Evolutionary conservation across 331 rosid species (phyloP).

Genomic region (Pyracantha coccinea): DNA sequence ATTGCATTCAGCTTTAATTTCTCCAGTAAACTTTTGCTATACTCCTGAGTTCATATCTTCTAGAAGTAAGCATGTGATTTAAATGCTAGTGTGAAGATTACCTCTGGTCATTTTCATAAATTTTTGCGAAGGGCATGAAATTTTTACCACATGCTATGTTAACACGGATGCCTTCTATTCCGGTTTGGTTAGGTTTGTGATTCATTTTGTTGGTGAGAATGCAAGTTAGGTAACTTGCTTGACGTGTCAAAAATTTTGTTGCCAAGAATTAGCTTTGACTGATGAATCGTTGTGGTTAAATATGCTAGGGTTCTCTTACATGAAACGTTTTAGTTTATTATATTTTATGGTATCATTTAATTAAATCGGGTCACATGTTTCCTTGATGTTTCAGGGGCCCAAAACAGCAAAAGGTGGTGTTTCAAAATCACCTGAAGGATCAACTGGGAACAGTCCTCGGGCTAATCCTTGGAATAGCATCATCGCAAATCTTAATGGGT

Average conservation of each 20-base stretch:
- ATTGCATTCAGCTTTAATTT: background rate
- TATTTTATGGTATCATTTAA: background rate
- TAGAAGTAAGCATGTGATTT: background rate
- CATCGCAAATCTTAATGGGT: slow-evolving; percentile 44
- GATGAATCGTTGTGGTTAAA: background rate
- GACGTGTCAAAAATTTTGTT: background rate
- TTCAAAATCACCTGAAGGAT: slow-evolving; percentile 29
- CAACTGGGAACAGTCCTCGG: slow-evolving; percentile 25
- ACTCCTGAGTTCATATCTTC: background rate
- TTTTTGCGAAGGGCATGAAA: background rate
- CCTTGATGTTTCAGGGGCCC: slow-evolving; percentile 53
- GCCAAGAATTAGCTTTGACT: background rate
- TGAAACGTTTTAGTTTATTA: slow-evolving; percentile 6
- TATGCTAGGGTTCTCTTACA: background rate
- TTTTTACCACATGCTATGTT: background rate
- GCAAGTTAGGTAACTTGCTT: background rate
- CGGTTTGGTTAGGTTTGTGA: background rate
- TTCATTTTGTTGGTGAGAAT: background rate
- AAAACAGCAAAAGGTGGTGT: slow-evolving; percentile 31
- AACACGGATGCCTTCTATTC: background rate
- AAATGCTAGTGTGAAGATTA: background rate
- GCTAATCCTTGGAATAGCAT: slow-evolving; percentile 50
- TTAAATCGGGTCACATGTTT: slow-evolving; percentile 8
- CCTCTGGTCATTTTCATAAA: background rate
- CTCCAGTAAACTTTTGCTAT: background rate